Evolutionary conservation across 805 yeast species (phyloP), one percentile per base, ranked within the genome.

Genomic region (Zygosaccharomyces bailii): DNA sequence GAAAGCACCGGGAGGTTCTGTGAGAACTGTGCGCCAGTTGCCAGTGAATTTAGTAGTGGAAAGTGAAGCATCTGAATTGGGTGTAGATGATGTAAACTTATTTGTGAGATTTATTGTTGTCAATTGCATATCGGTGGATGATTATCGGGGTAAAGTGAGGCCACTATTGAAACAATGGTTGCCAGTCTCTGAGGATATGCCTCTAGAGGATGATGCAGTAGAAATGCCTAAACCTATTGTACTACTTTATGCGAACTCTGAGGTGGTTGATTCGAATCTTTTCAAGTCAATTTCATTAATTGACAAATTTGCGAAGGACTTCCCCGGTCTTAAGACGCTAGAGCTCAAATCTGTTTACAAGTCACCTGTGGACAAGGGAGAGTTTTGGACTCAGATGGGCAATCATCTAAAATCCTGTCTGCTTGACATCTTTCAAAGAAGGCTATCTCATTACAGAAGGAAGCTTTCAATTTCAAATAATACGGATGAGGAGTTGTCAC

Each of bases 151-250:
- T 0, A 86, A 83, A 55, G 88, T 85, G 0, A 75, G 99, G 31
- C 96, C 95, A 1, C 68, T 88, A 52, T 78, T 90, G 17, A 75
- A 73, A 38, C 93, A 84, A 52, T 93, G 99, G 98, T 68, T 86
- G 11, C 62, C 68, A 5, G 48, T 49, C 7, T 39, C 39, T 19
- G 52, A 45, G 5, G 38, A 43, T 14, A 34, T 34, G 5, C 27
- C 35, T 13, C 21, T 24, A n/a, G 45, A 32, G 6, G 40, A 18
- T 11, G 42, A 37, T 21, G 19, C 25, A 6, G 23, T 34, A 10
- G 31, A 39, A 13, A 34, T 14, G 8, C 50, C 48, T 9, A 36
- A 46, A 13, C 60, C 63, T 4, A 51, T 63, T 8, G 52, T 61
- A 6, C 46, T 63, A 7, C 39, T 63, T 13, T 60, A 60, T 45